Evolutionary conservation across 2,329 filamentous ascomycete genomes (phyloP), one percentile per base, ranked within the genome.

Genomic region (Chrysoporthe austroafricana): DNA sequence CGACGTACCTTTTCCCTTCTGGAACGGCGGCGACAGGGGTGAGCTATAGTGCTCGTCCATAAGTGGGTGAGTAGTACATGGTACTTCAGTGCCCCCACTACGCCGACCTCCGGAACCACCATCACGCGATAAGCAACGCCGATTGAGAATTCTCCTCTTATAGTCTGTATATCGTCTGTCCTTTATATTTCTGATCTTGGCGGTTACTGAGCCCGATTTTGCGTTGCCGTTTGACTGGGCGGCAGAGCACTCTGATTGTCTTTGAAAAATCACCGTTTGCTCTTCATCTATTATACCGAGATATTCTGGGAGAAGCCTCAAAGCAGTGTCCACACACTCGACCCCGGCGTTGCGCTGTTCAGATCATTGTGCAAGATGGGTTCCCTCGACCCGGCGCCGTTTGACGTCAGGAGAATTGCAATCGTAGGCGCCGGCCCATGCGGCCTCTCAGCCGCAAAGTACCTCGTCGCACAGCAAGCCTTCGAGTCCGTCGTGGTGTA

Each of bases 361-460:
- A 36, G 26, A 21, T 43, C 42, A 48, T 32, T 9, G 8, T 63
- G 44, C 54, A 62, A 42, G 46, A 78, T 78, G 75, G 71, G 74
- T 9, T 72, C 75, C 1, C 68, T 70, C 58, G 63, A 50, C 13
- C n/a, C 63, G 11, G 67, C 71, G 4, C 66, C 66, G 4, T 88
- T 87, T 74, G 71, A 81, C 70, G 84, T 91, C 61, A 83, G 83
- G 69, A 86, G 79, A 58, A 83, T 97, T 71, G 93, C 92, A 72
- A 84, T 97, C 69, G 88, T 97, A 71, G 94, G 94, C 32, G 94
- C 91, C 11, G 94, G 94, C 0, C 92, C 94, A 0, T 87, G 87
- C 70, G 94, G 95, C 4, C 82, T 97, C 4, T 87, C 90, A 36
- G 88, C 91, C 34, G 93, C 93, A 64, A 96, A 93, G 83, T 94